A percentile compares a stretch with the other conserved stretches of the same genome.
Evolutionary conservation across 495 filamentous ascomycete species (phyloP).

Genomic region (Penicillium subrubescens): DNA sequence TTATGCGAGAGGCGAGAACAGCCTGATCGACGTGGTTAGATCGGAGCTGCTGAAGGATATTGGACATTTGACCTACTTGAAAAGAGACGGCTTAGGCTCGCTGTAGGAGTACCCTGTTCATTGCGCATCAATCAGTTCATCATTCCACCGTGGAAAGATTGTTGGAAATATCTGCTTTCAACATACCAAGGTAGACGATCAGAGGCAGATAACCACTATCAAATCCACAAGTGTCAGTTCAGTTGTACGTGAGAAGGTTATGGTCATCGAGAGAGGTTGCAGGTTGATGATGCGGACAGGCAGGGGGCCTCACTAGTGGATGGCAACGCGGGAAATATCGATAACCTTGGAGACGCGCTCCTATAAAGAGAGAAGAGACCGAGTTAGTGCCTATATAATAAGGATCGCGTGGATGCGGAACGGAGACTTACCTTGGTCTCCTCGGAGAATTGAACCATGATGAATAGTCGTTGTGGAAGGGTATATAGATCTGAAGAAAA

Average conservation of each 20-base stretch:
- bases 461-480: slow-evolving; percentile 24
- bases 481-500: background rate
- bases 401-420: background rate
- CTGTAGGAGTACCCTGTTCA: slow-evolving; percentile 85
- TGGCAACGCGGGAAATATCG: slow-evolving; percentile 89
- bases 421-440: slow-evolving; percentile 78
- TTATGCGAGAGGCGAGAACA: slow-evolving; percentile 71
- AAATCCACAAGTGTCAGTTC: slow-evolving; percentile 34
- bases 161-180: background rate
- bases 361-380: slow-evolving; percentile 46
- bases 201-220: slow-evolving; percentile 91
- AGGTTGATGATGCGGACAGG: slow-evolving; percentile 4
- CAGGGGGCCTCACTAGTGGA: slow-evolving; percentile 76
- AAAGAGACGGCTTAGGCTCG: slow-evolving; percentile 86
- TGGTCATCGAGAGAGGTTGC: background rate
- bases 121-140: slow-evolving; percentile 7
- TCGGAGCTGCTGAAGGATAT: background rate
- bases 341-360: slow-evolving; percentile 96
- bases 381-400: slow-evolving; percentile 1
- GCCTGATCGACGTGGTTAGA: slow-evolving; percentile 39
- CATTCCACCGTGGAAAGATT: background rate
- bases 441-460: slow-evolving; percentile 89
- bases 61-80: slow-evolving; percentile 62
- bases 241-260: background rate
- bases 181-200: slow-evolving; percentile 93